Percentiles rank a stretch among this genome's conserved stretches.
phyloP scores from a whole-genome alignment of 345 rosid species.

The Passiflora organensis region DNA sequence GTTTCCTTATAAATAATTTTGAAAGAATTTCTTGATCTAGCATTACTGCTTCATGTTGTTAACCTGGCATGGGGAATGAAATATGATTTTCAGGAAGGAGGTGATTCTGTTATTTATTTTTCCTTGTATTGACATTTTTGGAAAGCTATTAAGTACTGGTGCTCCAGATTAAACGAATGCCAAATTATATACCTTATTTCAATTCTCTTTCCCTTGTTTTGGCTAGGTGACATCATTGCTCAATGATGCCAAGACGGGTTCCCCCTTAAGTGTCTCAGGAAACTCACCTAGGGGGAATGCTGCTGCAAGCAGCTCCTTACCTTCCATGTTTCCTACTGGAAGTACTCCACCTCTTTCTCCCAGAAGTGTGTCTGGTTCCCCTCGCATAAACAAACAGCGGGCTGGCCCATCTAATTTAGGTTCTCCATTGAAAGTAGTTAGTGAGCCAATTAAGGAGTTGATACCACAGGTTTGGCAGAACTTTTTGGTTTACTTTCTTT shows the following conservation, averaged over 20 bases:
- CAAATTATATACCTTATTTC: slow-evolving; percentile 9
- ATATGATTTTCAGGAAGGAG: no score
- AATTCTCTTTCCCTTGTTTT: background rate
- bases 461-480: slow-evolving; percentile 80
- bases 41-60: no score
- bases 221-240: slow-evolving; percentile 64
- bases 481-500: background rate
- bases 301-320: slow-evolving; percentile 55
- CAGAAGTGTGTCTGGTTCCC: slow-evolving; percentile 79
- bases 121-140: background rate
- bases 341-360: slow-evolving; percentile 98
- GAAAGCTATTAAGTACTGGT: background rate
- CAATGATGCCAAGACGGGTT: slow-evolving; percentile 74
- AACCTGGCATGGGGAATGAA: no score
- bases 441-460: slow-evolving; percentile 69
- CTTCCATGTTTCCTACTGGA: slow-evolving; percentile 94
- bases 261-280: slow-evolving; percentile 64
- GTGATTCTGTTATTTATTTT: background rate
- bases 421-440: slow-evolving; percentile 77
- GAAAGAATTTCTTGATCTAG: no score
- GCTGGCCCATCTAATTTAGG: slow-evolving; percentile 78
- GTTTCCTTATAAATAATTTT: no score
- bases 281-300: slow-evolving; percentile 54
- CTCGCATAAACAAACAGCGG: slow-evolving; percentile 74
- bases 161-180: background rate